Base-by-base conservation (phyloP, 2,329 filamentous ascomycete species). In the Diaporthe caulivora region DNA sequence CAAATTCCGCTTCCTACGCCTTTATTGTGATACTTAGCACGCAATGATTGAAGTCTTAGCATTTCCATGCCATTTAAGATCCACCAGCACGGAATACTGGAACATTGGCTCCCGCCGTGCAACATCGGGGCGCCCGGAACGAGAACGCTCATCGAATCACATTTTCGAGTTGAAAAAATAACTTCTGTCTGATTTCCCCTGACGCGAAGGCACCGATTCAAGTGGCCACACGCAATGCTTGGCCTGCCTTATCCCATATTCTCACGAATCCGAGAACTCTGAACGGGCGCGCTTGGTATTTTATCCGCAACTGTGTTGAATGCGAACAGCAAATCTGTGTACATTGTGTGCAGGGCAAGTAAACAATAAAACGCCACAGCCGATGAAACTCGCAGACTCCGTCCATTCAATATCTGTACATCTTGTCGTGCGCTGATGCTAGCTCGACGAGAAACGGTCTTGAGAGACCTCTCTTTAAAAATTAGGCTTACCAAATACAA, bases 161-260 rank as follows among this genome's bases (percentile, higher is more conserved):
- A 24, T 2, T 15, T 18, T 49, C 10, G 4, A 21, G 40, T 37
- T 65, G 2, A 21, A 65, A 21, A 51, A 37, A 51, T 65, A 65
- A 26, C 17, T 44, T 51, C 44, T 65, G 21, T 40, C 44, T 31
- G 62, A 51, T 65, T 29, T 37, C 60, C 7, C 26, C 62, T 65
- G 44, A 51, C 31, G 37, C 44, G 51, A n/a, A 7, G 6, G 21
- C 21, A 31, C 29, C 37, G 21, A 11, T 37, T 29, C 37, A 62
- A 62, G 18, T 11, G 37, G 17, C 9, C 37, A 26, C 5, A 9
- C 5, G 42, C 29, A 11, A 31, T 47, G 0, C 44, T 51, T 49
- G 62, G 29, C 29, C 21, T 51, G 62, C 44, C 42, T 65, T 29
- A 51, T 65, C 29, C 44, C n/a, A 65, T 51, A 29, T 51, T 49